Evolutionary conservation across 129 eudicot species (phyloP), one percentile per base, ranked within the genome.

Genomic region (Chrysanthemum makinoi): DNA sequence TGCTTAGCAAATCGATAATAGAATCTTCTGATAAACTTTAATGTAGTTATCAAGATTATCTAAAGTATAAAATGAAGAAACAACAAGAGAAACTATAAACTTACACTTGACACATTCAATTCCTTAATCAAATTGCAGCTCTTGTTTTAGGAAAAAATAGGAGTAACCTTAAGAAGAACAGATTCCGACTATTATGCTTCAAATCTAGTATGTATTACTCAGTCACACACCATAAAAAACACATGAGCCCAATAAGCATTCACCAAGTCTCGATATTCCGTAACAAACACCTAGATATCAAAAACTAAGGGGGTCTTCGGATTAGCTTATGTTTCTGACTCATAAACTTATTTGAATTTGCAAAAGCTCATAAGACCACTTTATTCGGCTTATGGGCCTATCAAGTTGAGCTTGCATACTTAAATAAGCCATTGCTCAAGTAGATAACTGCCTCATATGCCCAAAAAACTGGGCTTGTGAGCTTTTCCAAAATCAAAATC

Each of bases 201-300:
- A 63, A 52, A 35, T 63, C 55, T 53, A 74, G 2, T 20, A 33
- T 24, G 47, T 55, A 65, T 9, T 47, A 65, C 49, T 55, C 39
- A 30, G 35, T 24, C 28, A 24, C 28, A 24, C 20, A 20, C 56
- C 60, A 6, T 53, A 53, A 65, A 14, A 15, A 10, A 48, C 28
- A 19, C 5, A 46, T 15, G 4, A 26, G 30, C 30, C 20, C 52
- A 64, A 33, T 64, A 64, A 63, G 22, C 54, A 52, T 56, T 63
- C 64, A 16, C 4, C 30, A 26, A 26, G 3, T 33, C 39, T 33
- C 6, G 35, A 48, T 72, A 33, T 20, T 9, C 56, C 47, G 54
- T 74, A 54, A 54, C 58, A 39, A 22, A 66, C 33, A 48, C n/a
- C 24, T 9, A 62, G 0, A 22, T 3, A 3, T 33, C 6, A 4